Evolutionary conservation across 495 filamentous ascomycete species (phyloP), one percentile per base, ranked within the genome.

Genomic region (Hypomontagnella submonticulosa): DNA sequence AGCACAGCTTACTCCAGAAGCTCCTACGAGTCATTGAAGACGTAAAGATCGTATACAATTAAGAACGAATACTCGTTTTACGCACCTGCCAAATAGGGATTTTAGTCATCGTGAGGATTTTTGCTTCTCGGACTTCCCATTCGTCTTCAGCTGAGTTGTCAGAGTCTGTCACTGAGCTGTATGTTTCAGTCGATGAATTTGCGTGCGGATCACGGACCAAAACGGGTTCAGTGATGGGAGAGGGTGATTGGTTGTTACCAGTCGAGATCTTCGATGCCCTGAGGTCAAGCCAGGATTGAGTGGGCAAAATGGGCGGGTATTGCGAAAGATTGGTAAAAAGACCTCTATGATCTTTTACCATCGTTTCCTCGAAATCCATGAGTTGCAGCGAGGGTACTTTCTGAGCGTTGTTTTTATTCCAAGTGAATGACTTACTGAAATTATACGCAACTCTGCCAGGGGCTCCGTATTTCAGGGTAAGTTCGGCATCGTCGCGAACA

Each of bases 301-400:
- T 18, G n/a, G 15, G 32, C 2, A 47, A 18, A 20, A 32, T 7
- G 38, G 11, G 40, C 7, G 50, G 51, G 5, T 57, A 20, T 13
- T 13, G 18, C 1, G 23, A 2, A n/a, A 6, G 16, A 6, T 20
- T 48, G 2, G 30, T 18, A 2, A 43, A 13, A 13, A 53, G 8
- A 6, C 13, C 20, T 0, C 23, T 34, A 8, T 18, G 6, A 8
- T 16, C 41, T 20, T 13, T 49, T 20, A 16, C 30, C 42, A 46
- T 36, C 59, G 33, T 37, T 19, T 15, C 15, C 6, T 19, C 36
- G 16, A 40, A 20, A 32, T 42, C 32, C 12, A 3, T 57, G 9
- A 68, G 49, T 12, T 70, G 66, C 7, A 67, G 51, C 9, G 69
- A 62, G 27, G 69, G 56, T 13, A 62, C 1, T n/a, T 6, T 30